These are phyloP conservation scores for Ustilago loliicola DNA, from an alignment of 1,284 basidiomycete species.

Conservation along the genomic window DNA sequence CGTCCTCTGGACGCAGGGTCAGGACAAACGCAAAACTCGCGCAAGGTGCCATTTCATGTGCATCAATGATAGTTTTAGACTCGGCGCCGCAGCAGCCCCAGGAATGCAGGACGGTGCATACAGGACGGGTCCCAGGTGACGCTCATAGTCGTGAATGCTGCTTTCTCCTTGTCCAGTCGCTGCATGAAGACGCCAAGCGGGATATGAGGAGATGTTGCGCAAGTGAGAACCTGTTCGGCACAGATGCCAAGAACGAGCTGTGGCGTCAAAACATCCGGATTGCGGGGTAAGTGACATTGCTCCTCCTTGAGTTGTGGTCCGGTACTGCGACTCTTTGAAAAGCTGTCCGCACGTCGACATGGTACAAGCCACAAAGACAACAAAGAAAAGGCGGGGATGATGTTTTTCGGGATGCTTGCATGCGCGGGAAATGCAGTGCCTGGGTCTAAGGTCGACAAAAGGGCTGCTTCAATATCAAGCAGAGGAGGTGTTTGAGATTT, in stretches of 20 bases:
- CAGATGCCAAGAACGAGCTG: not conserved
- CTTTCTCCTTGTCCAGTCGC: not conserved
- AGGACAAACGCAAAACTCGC: too few relatives aligned
- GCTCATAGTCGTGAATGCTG: not conserved
- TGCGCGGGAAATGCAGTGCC: not conserved
- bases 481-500: not conserved
- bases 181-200: too few relatives aligned
- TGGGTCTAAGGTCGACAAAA: not conserved
- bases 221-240: not conserved
- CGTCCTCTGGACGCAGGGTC: too few relatives aligned
- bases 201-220: too few relatives aligned
- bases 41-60: not conserved
- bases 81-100: not conserved
- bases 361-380: constrained; percentile 1
- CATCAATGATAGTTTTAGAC: constrained; percentile 2
- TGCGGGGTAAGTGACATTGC: not conserved
- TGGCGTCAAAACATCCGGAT: not conserved
- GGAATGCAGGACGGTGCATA: constrained; percentile 1
- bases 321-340: too few relatives aligned
- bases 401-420: constrained; percentile 10
- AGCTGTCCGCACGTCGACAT: too few relatives aligned
- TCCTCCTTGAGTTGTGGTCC: too few relatives aligned
- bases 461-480: not conserved
- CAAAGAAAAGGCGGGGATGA: too few relatives aligned
- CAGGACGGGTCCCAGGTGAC: too few relatives aligned